Evolutionary conservation across 73 alveolate species (phyloP), one percentile per base, ranked within the genome.

Genomic region (Symbiodinium natans): DNA sequence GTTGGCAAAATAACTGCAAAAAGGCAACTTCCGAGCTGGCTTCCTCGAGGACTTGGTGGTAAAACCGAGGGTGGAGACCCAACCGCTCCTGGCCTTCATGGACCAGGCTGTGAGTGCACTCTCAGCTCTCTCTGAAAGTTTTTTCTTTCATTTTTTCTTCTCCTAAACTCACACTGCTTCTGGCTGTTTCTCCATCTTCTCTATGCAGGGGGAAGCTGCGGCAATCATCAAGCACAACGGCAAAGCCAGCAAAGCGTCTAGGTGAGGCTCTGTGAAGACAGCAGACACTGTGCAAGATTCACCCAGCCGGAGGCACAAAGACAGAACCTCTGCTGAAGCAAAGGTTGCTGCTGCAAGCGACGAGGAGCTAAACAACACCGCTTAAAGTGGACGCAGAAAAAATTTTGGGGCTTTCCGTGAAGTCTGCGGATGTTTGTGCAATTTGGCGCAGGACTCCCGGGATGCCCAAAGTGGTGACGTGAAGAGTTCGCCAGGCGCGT

Each of bases 41-140:
- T 90, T 90, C 88, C 27, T 73, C 39, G 97, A 84, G 27, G 97
- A 90, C 88, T 42, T 90, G 89, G 88, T 75, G 4, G 88, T 73
- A 29, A 73, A 90, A 40, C 97, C 97, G 31, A 46, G 97, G 40
- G 56, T 90, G 33, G 97, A 68, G 46, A 39, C 89, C 41, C 97
- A 90, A n/a, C 97, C 97, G 31, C 48, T 90, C 48, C 54, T 90
- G 88, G 97, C 97, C n/a, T 90, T 73, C 40, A 90, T 90, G 97
- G 97, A 68, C 75, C 89, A 90, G 97, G 97, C 77, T 6, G 80
- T 25, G 80, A 31, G 43, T 33, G 43, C 11, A 15, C 84, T 11
- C 33, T 9, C 7, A 36, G 10, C 31, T 23, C 39, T 23, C 39
- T 7, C 2, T 59, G 75, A 19, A 59, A 9, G 19, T 7, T 19